Conservation (phyloP, 2,329 filamentous ascomycete species). For the Trichoderma hamatum region DNA sequence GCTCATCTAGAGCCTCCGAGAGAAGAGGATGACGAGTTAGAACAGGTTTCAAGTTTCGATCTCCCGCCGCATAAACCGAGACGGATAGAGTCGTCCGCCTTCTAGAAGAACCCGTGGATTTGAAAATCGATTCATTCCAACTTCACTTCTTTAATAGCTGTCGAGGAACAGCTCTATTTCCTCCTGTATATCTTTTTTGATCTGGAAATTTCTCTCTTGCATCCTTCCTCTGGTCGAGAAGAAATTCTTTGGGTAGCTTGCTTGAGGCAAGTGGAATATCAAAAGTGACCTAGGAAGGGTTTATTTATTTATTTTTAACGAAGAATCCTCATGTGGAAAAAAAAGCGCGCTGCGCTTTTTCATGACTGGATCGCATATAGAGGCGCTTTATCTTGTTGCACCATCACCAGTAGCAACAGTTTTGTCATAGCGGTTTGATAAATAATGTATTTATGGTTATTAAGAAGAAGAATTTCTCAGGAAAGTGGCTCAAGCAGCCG, state of each 20-base stretch:
- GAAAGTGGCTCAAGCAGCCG: neutral
- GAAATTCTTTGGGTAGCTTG: neutral
- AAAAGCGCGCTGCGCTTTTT: slow-evolving; percentile 3
- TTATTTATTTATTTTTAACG: neutral
- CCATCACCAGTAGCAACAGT: neutral
- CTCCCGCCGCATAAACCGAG: slow-evolving; percentile 31
- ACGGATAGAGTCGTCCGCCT: slow-evolving; percentile 35
- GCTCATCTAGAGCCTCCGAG: slow-evolving; percentile 34
- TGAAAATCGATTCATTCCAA: neutral
- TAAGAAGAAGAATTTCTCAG: neutral
- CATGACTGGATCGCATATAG: neutral
- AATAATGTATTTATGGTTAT: slow-evolving; percentile 15
- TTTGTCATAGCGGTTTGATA: neutral
- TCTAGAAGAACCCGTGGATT: slow-evolving; percentile 31
- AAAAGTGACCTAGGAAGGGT: neutral
- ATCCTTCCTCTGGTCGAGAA: neutral
- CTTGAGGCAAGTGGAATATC: neutral
- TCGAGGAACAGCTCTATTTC: neutral
- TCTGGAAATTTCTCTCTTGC: neutral
- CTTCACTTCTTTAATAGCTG: neutral
- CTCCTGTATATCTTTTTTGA: slow-evolving; percentile 4
- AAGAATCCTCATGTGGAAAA: neutral
- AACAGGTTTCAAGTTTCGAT: slow-evolving; percentile 33
- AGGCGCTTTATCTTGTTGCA: neutral
- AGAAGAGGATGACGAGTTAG: slow-evolving; percentile 37